phyloP scores from a whole-genome alignment of 768 basidiomycete genomes.

The Mycena olivaceomarginata region DNA sequence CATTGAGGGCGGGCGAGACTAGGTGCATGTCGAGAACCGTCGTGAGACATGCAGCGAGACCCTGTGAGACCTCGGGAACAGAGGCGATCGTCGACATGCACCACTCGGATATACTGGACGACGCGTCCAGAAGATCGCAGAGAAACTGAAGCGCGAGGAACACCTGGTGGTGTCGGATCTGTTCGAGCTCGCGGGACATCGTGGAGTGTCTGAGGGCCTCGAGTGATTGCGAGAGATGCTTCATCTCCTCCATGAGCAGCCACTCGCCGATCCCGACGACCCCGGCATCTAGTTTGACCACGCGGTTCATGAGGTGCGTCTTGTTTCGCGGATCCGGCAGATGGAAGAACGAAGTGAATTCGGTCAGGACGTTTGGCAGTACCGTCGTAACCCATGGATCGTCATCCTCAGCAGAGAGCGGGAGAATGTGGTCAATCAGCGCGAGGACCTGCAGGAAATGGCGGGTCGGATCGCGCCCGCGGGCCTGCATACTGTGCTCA shows the following conservation, averaged over 20 bases:
- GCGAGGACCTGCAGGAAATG: constrained; percentile 73
- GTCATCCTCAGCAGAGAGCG: constrained; percentile 57
- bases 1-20: constrained; percentile 65
- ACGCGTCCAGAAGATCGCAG: constrained; percentile 62
- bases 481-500: constrained; percentile 62
- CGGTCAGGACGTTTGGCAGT: constrained; percentile 73
- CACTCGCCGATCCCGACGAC: constrained; percentile 79
- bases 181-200: constrained; percentile 56
- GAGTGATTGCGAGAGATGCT: constrained; percentile 65
- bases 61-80: constrained; percentile 63
- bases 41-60: constrained; percentile 64
- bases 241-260: constrained; percentile 80
- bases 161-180: constrained; percentile 69
- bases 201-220: constrained; percentile 55
- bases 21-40: constrained; percentile 69
- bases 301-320: constrained; percentile 70
- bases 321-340: constrained; percentile 75
- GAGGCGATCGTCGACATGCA: constrained; percentile 63
- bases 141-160: constrained; percentile 70
- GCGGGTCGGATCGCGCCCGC: constrained; percentile 72
- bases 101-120: constrained; percentile 65
- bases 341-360: constrained; percentile 74
- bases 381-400: constrained; percentile 72
- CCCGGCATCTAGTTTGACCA: constrained; percentile 75
- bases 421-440: constrained; percentile 76